phyloP scores from a whole-genome alignment of 192 early-diverging fungal species.

The Podochytrium sp. region DNA sequence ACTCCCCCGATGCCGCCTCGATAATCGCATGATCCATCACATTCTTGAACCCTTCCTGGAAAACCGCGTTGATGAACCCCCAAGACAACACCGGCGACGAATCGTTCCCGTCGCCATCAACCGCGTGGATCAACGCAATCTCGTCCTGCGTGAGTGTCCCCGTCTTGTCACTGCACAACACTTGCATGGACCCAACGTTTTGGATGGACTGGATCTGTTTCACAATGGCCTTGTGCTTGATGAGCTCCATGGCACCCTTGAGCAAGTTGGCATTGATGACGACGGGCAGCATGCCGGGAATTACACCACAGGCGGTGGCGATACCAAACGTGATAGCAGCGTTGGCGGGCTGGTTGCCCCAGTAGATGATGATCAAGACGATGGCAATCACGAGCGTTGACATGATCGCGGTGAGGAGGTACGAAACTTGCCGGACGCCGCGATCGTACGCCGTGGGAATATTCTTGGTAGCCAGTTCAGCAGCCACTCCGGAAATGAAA shows the following conservation, averaged over 20 bases:
- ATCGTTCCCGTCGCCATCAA: conserved; percentile 36
- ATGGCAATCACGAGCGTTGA: conserved; percentile 45
- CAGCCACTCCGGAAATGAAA: conserved; percentile 51
- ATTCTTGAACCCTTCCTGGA: conserved; percentile 55
- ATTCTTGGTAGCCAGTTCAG: conserved; percentile 33
- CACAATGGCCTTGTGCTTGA: conserved; percentile 52
- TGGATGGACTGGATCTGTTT: conserved; percentile 51
- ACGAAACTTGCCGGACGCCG: conserved; percentile 50
- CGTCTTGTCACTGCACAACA: conserved; percentile 4
- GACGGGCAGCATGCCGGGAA: conserved; percentile 62
- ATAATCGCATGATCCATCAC: conserved; percentile 53
- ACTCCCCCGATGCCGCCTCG: conserved; percentile 31
- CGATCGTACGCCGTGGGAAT: conserved; percentile 49
- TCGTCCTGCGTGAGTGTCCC: conserved; percentile 52
- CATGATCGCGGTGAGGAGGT: conserved; percentile 50
- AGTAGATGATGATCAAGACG: conserved; percentile 49
- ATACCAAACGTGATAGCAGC: conserved; percentile 52
- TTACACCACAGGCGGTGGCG: conserved; percentile 54
- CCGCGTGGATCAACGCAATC: conserved; percentile 39
- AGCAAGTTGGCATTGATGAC: conserved; percentile 58
- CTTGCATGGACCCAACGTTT: conserved; percentile 51
- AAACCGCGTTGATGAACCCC: conserved; percentile 51
- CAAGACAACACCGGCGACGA: conserved; percentile 31
- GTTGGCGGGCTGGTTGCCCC: conserved; percentile 36
- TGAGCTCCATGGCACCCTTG: conserved; percentile 48